Evolutionary conservation across 2,329 filamentous ascomycete species (phyloP).

Genomic region (Lecanicillium sp.): DNA sequence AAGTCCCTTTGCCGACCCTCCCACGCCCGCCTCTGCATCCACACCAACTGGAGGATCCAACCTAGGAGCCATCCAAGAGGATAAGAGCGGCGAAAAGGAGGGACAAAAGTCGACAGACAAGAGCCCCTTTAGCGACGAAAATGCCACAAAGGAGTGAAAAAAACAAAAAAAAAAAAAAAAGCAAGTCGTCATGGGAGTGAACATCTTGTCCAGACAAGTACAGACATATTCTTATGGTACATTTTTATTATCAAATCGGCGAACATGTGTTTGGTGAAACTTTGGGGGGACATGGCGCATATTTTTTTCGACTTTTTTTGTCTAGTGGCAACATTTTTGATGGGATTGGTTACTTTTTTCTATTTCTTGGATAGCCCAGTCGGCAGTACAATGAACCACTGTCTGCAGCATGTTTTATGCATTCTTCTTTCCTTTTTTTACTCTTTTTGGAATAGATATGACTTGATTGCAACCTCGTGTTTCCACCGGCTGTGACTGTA

Average conservation of each 20-base stretch:
- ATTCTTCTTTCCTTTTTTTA: background rate
- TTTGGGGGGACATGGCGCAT: constrained; percentile 16
- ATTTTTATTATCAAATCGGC: constrained; percentile 12
- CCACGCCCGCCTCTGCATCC: constrained; percentile 14
- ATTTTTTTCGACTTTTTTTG: constrained; percentile 13
- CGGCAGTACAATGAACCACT: background rate
- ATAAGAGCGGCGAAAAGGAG: constrained; percentile 24
- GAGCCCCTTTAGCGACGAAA: constrained; percentile 50
- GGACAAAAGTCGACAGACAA: constrained; percentile 19
- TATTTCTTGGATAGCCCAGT: constrained; percentile 14
- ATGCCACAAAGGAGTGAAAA: constrained; percentile 43
- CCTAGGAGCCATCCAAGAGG: constrained; percentile 47
- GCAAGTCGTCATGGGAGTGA: too few species aligned
- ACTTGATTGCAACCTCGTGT: background rate
- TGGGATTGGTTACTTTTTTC: constrained; percentile 8
- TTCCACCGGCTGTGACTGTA: too few species aligned
- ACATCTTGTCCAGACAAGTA: too few species aligned
- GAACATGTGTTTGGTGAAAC: constrained; percentile 12
- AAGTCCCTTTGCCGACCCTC: constrained; percentile 43
- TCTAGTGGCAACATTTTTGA: constrained; percentile 8
- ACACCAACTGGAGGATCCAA: constrained; percentile 31
- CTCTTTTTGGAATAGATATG: constrained; percentile 1
- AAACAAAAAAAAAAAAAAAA: background rate
- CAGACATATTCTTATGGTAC: constrained; percentile 12
- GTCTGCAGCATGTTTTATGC: background rate